Evolutionary conservation across 2,329 filamentous ascomycete species (phyloP), one percentile per base, ranked within the genome.

Genomic region (Clonostachys rhizophaga): DNA sequence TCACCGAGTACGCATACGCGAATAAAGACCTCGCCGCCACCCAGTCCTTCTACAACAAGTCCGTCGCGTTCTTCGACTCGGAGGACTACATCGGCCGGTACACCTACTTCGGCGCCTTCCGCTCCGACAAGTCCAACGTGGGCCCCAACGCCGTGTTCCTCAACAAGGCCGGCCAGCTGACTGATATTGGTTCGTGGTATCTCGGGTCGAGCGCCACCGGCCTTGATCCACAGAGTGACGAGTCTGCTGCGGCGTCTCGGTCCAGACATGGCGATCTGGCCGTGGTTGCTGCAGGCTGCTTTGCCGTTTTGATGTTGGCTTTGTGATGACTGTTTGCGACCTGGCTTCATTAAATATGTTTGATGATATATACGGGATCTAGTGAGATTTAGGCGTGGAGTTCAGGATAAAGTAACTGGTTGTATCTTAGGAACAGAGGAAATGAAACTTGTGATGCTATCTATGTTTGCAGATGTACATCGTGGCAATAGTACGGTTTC

Each of bases 111-210:
- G 88, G 87, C 42, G 77, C 84, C 9, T 92, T 92, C 60, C 78
- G 87, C 45, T 81, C 79, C 5, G 69, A 75, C 44, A 79, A 79
- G 14, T 87, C 84, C 52, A 92, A 91, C 54, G 83, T 91, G 7
- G 89, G 89, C 0, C 74, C 83, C 5, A 89, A 91, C 50, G 82
- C 76, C 2, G 79, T 83, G 1, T 86, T 94, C 72, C 71, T 92
- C 42, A 84, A 81, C 57, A 70, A 79, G 40, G 72, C 79, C 14
- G 89, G 89, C 40, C 58, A 80, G 50, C 68, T 94, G 52, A 91
- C 88, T 2, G 81, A 89, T 54, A 86, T 92, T 53, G 89, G 89
- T 1, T 76, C 78, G 3, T 87, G 84, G 84, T 94, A 92, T 62
- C 64, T 94, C n/a, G 82, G 89, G 2, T 64, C 70, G 8, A 55